A percentile compares a stretch with the other conserved stretches of the same genome.
These are phyloP conservation scores for Phytophthora aleatoria DNA, from an alignment of 352 stramenopile species.

Conservation along the genomic window DNA sequence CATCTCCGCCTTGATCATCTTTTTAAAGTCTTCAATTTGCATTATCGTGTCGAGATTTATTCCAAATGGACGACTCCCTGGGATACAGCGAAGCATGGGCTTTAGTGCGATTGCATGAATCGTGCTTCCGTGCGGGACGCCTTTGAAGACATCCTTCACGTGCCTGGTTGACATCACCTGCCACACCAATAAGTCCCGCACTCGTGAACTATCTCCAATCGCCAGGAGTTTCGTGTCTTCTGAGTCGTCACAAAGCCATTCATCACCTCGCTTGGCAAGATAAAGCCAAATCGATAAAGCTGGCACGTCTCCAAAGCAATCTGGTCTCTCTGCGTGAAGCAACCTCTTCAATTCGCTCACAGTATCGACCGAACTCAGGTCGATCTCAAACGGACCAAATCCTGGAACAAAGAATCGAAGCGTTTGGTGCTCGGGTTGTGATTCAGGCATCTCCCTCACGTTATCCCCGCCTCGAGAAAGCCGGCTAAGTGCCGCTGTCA, in stretches of 20 bases:
- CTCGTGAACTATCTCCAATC: neutral
- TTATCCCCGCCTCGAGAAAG: neutral
- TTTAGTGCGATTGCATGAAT: conserved; percentile 1
- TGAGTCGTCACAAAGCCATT: neutral
- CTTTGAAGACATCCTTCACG: neutral
- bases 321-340: neutral
- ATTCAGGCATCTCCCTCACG: neutral
- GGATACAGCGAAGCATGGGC: conserved; percentile 3
- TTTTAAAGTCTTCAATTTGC: neutral
- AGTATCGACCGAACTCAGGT: neutral
- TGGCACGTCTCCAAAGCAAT: neutral
- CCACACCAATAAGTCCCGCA: neutral
- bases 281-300: neutral
- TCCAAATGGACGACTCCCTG: neutral
- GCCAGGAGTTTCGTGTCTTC: neutral
- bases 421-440: neutral
- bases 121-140: neutral
- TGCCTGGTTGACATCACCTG: neutral
- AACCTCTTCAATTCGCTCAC: neutral
- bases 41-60: neutral
- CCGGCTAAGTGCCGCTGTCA: neutral
- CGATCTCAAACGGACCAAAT: neutral
- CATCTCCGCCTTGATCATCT: conserved; percentile 2
- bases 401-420: neutral
- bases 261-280: neutral